Evolutionary conservation across 352 stramenopile genomes (phyloP).

Genomic region (Globisporangium paroecandrum): DNA sequence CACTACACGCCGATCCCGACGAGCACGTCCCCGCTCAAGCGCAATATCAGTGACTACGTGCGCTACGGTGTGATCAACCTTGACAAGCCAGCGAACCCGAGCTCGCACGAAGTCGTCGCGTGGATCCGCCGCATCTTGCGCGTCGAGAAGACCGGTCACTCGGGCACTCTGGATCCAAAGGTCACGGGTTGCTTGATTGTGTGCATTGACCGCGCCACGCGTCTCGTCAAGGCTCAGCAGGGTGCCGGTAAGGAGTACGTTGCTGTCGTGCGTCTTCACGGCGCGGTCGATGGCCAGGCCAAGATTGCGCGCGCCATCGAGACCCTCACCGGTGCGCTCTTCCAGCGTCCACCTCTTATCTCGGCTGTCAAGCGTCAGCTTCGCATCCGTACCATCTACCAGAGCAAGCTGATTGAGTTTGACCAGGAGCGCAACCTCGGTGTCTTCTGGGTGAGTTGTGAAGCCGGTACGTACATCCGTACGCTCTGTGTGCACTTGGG

Average conservation of each 20-base stretch:
- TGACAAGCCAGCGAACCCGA: constrained; percentile 99
- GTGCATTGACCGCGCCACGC: constrained; percentile 98
- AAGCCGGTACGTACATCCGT: constrained; percentile 99
- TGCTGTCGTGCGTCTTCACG: constrained; percentile 97
- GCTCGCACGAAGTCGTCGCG: constrained; percentile 98
- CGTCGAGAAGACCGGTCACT: constrained; percentile 99
- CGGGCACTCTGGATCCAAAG: constrained; percentile 99
- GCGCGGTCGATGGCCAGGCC: constrained; percentile 89
- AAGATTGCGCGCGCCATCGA: constrained; percentile 96
- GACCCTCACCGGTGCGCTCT: constrained; percentile 99
- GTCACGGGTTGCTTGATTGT: constrained; percentile 99
- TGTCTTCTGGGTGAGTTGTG: constrained; percentile 96
- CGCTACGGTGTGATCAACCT: constrained; percentile 99
- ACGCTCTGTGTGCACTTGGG: constrained; percentile 99
- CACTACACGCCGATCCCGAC: constrained; percentile 99
- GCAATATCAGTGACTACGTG: constrained; percentile 97
- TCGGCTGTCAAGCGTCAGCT: constrained; percentile 99
- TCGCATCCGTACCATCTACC: constrained; percentile 99
- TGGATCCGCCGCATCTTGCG: constrained; percentile 99
- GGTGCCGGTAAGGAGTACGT: constrained; percentile 99
- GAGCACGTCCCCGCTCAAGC: constrained; percentile 95
- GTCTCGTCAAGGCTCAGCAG: constrained; percentile 89
- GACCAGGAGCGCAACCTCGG: constrained; percentile 97
- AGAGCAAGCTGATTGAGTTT: constrained; percentile 99
- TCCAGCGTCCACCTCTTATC: constrained; percentile 99